phyloP scores from a whole-genome alignment of 1,284 basidiomycete genomes.

The Trametes sp. region DNA sequence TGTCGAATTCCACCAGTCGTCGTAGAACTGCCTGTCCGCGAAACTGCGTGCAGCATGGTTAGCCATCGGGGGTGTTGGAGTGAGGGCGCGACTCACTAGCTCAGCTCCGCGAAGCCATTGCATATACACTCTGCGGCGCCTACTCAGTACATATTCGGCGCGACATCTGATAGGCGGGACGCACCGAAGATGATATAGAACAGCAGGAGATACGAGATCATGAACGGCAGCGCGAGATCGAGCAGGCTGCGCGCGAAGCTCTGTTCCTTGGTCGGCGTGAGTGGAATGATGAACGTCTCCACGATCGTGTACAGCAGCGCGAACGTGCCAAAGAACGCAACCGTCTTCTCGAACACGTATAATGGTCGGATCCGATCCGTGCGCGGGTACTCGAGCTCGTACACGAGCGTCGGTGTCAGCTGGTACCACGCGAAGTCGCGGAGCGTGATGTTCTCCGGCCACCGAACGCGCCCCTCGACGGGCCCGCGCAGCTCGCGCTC shows the following conservation, averaged over 20 bases:
- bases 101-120: background rate
- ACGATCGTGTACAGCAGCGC: conserved; percentile 91
- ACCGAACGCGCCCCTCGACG: conserved; percentile 72
- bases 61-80: conserved; percentile 48
- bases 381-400: conserved; percentile 95
- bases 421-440: conserved; percentile 90
- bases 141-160: conserved; percentile 3
- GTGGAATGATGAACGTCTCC: conserved; percentile 92
- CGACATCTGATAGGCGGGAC: conserved; percentile 6
- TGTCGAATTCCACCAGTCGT: conserved; percentile 99
- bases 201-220: conserved; percentile 81
- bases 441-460: conserved; percentile 88
- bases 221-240: conserved; percentile 93
- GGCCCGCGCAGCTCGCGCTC: conserved; percentile 80
- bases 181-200: conserved; percentile 87
- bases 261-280: conserved; percentile 75
- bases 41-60: conserved; percentile 65
- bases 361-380: conserved; percentile 90
- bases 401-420: conserved; percentile 92
- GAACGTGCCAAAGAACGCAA: conserved; percentile 96
- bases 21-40: conserved; percentile 96
- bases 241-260: conserved; percentile 82
- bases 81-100: too few species aligned
- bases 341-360: conserved; percentile 94
- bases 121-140: conserved; percentile 76